Conservation (phyloP, 805 yeast species). For the Kregervanrija fluxuum region DNA sequence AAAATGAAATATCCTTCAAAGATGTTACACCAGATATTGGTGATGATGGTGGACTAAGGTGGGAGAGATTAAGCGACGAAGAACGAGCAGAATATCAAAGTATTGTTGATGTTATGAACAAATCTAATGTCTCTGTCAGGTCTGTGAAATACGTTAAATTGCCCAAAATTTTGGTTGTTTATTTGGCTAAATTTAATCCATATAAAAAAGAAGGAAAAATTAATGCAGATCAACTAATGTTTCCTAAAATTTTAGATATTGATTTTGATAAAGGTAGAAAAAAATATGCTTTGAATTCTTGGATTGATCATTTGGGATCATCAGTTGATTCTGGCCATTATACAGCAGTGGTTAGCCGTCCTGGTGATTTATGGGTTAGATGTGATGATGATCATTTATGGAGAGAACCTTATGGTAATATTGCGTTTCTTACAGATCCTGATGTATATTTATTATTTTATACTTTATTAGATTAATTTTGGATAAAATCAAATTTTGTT, state of each 20-base stretch:
- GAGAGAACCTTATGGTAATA: conserved; percentile 30
- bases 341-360: conserved; percentile 53
- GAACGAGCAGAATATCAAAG: conserved; percentile 18
- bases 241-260: conserved; percentile 26
- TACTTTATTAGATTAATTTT: conserved; percentile 18
- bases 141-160: conserved; percentile 28
- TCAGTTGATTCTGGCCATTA: conserved; percentile 70
- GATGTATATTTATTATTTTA: conserved; percentile 68
- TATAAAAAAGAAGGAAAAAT: conserved; percentile 21
- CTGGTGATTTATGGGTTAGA: conserved; percentile 55
- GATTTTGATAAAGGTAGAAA: conserved; percentile 17
- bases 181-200: conserved; percentile 25
- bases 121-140: conserved; percentile 24
- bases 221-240: conserved; percentile 15
- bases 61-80: conserved; percentile 8
- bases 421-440: conserved; percentile 35
- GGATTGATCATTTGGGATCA: conserved; percentile 62
- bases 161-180: conserved; percentile 27
- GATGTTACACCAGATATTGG: too few relatives aligned
- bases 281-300: conserved; percentile 49
- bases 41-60: too few relatives aligned
- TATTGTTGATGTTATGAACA: conserved; percentile 12
- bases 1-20: too few relatives aligned
- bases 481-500: background rate
- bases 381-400: conserved; percentile 67